Evolutionary conservation across 2,329 filamentous ascomycete genomes (phyloP), one percentile per base, ranked within the genome.

Genomic region (Colletotrichum echinochloae): DNA sequence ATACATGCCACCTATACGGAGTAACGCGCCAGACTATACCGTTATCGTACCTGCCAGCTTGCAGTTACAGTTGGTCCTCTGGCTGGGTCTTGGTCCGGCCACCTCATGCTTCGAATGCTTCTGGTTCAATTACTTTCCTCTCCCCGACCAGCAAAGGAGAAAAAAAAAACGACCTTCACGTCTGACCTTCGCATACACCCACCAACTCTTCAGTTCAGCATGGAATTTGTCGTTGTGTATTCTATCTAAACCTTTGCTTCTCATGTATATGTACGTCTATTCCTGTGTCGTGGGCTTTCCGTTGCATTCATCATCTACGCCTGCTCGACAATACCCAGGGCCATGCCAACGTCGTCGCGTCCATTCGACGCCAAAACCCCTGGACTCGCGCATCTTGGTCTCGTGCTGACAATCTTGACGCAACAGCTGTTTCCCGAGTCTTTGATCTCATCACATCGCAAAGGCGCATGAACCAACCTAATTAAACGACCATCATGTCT

Each of bases 401-500:
- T 67, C 44, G 73, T 77, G 35, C 74, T 79, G 39, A 77, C 76
- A 26, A 76, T 73, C 11, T 74, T 75, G 66, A 76, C 70, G 8
- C 74, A 78, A 66, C 75, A 78, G 68, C 75, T 75, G 66, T 75
- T 78, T 57, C 52, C 41, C 44, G 44, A 71, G 68, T 39, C 65
- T 64, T 69, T 68, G 65, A 61, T 60, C 33, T 71, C 66, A 48
- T 39, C 68, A 49, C 54, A 30, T 23, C 55, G 54, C 60, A 48
- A 65, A 64, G 14, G 30, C 44, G 66, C 54, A 71, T 71, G 69
- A 65, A 20, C 54, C 69, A 41, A 70, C 60, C 69, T 71, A 71
- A 71, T 71, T 71, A 70, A 52, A 70, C 14, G 75, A 73, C 74
- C 66, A 77, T 69, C 68, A 84, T 84, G 82, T 79, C 79, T 74